Base-by-base conservation (phyloP, 305 asterid genomes). In the Fraxinus latifolia region DNA sequence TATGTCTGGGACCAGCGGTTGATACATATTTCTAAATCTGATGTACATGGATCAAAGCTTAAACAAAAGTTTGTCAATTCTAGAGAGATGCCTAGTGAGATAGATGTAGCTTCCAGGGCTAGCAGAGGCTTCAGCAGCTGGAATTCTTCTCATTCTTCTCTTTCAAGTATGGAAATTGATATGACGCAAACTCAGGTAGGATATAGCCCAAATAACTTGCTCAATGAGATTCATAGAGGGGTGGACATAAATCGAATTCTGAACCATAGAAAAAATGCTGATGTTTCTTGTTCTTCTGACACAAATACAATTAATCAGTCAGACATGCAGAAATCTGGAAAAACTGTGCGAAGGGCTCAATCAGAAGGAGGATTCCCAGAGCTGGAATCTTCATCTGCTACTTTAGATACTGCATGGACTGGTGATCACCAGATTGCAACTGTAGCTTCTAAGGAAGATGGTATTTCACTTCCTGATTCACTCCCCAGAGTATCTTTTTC, bases 1-100 rank as follows among this genome's bases (percentile, higher is more conserved):
- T 93, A 91, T 86, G 89, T 91, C 78, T 94, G 98, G 98, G 98
- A 94, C 83, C 94, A 89, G 87, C 92, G 92, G 21, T 83, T 94
- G 84, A 76, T 87, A 81, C 91, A 91, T 21, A 75, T 86, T 68
- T 79, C 85, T 76, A 86, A 82, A 87, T 81, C 81, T 37, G 82
- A 84, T 82, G 23, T 80, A 79, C 91, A 62, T 79, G 89, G 82
- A n/a, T 81, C 82, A 33, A 76, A 77, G 83, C 37, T 33, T 68
- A 86, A 85, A 86, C 97, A 89, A 73, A 91, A 84, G 82, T 83
- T 88, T 87, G 81, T 78, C 82, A 77, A 68, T 85, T 80, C 78
- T 77, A 85, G 85, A 85, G 91, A 88, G 83, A 89, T 83, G 75
- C 85, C 77, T 78, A 15, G 84, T 74, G 93, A 89, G 79, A 79